These are phyloP conservation scores for Pascua sp. DNA, from an alignment of 1,284 basidiomycete species.

Conservation along the genomic window DNA sequence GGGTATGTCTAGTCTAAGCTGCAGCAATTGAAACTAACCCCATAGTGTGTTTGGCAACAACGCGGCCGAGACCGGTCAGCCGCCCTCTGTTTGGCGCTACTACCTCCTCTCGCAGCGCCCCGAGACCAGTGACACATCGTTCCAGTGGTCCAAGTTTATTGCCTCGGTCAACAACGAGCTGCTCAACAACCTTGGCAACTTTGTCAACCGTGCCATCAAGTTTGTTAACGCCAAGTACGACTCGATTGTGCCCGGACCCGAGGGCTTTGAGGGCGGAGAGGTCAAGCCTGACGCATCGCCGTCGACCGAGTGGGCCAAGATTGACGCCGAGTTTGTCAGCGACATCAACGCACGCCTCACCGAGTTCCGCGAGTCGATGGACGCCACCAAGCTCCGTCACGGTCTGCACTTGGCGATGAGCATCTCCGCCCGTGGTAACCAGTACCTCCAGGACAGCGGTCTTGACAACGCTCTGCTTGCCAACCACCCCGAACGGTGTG, in stretches of 20 bases:
- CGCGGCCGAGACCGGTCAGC: conserved; percentile 87
- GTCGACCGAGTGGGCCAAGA: conserved; percentile 51
- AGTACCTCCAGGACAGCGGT: conserved; percentile 85
- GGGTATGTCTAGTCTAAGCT: conserved; percentile 53
- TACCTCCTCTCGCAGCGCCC: conserved; percentile 91
- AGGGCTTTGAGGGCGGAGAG: conserved; percentile 59
- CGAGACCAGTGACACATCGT: conserved; percentile 91
- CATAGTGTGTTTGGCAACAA: conserved; percentile 82
- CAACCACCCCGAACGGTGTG: conserved; percentile 77
- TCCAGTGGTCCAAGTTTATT: conserved; percentile 96
- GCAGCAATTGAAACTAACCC: too few relatives aligned
- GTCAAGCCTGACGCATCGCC: conserved; percentile 51
- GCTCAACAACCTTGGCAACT: conserved; percentile 97
- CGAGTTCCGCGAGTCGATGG: conserved; percentile 84
- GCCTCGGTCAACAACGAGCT: conserved; percentile 90
- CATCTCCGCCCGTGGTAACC: conserved; percentile 87
- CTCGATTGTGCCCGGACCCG: conserved; percentile 71
- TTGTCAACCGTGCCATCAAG: conserved; percentile 90
- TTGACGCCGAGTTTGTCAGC: conserved; percentile 72
- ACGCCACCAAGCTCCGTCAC: conserved; percentile 81
- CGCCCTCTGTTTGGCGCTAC: conserved; percentile 94
- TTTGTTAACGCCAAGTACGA: conserved; percentile 87
- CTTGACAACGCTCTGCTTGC: conserved; percentile 87
- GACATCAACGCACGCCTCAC: conserved; percentile 72
- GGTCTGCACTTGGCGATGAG: conserved; percentile 87